Conservation (phyloP, 2,329 filamentous ascomycete genomes). For the Westerdykella sp. region DNA sequence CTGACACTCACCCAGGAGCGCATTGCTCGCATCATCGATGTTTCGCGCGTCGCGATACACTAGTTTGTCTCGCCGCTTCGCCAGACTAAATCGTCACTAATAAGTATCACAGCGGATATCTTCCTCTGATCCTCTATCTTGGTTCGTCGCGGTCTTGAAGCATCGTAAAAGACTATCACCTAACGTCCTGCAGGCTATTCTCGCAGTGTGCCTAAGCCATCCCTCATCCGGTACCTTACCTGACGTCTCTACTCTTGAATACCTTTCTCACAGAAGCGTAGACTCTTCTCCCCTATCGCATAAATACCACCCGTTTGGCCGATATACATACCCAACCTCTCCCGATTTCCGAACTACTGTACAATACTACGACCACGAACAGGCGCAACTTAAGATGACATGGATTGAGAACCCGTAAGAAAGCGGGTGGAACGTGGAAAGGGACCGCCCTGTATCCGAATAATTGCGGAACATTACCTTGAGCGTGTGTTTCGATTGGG, state of each 20-base stretch:
- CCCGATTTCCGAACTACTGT: too few species aligned
- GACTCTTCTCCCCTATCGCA: conserved; percentile 37
- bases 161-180: not conserved
- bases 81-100: conserved; percentile 9
- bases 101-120: conserved; percentile 66
- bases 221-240: conserved; percentile 57
- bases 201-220: conserved; percentile 83
- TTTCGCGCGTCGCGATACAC: conserved; percentile 89
- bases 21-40: conserved; percentile 92
- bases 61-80: conserved; percentile 60
- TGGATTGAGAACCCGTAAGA: too few species aligned
- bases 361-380: too few species aligned
- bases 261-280: conserved; percentile 15
- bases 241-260: not conserved
- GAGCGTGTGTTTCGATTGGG: too few species aligned
- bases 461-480: too few species aligned
- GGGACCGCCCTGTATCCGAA: too few species aligned
- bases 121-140: conserved; percentile 93
- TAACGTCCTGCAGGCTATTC: conserved; percentile 68
- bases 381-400: too few species aligned
- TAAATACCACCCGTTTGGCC: conserved; percentile 9
- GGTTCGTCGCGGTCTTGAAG: conserved; percentile 49
- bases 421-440: too few species aligned
- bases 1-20: conserved; percentile 64
- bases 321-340: too few species aligned